These are phyloP conservation scores for Colletotrichum spinosum DNA, from an alignment of 2,329 filamentous ascomycete genomes.

Conservation along the genomic window DNA sequence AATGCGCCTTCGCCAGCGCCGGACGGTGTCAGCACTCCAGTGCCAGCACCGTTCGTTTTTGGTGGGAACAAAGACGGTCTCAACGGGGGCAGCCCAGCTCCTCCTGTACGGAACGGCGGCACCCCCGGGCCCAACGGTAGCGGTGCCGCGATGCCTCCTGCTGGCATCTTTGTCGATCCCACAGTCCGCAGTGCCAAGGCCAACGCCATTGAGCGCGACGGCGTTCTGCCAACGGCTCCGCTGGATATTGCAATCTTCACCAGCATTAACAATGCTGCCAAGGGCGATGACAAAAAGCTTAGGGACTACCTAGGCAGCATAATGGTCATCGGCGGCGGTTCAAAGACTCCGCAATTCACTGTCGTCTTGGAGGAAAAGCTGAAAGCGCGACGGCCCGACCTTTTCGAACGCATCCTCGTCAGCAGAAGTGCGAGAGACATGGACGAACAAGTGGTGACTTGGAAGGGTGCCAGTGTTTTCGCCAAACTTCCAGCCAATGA, in stretches of 20 bases:
- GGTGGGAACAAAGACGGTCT: slow-evolving; percentile 57
- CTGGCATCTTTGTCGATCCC: slow-evolving; percentile 63
- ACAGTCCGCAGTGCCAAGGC: slow-evolving; percentile 61
- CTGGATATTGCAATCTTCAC: slow-evolving; percentile 92
- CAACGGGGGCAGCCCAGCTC: slow-evolving; percentile 65
- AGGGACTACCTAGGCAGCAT: slow-evolving; percentile 90
- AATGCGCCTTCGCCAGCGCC: slow-evolving; percentile 89
- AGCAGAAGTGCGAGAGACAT: slow-evolving; percentile 86
- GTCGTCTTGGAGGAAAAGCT: slow-evolving; percentile 86
- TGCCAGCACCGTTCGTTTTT: slow-evolving; percentile 68
- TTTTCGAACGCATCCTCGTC: slow-evolving; percentile 71
- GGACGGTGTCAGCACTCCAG: slow-evolving; percentile 78
- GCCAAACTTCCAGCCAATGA: slow-evolving; percentile 93
- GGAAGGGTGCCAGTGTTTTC: slow-evolving; percentile 98
- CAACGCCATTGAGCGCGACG: slow-evolving; percentile 78
- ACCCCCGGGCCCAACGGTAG: slow-evolving; percentile 52
- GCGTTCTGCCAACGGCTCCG: slow-evolving; percentile 83
- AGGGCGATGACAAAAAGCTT: slow-evolving; percentile 91
- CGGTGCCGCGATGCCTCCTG: slow-evolving; percentile 49
- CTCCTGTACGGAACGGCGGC: slow-evolving; percentile 60
- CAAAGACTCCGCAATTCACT: slow-evolving; percentile 83
- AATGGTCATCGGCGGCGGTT: slow-evolving; percentile 89
- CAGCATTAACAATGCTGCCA: slow-evolving; percentile 87
- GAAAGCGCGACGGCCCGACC: slow-evolving; percentile 72
- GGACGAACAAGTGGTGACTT: slow-evolving; percentile 95